Conservation (phyloP, 2,329 filamentous ascomycete genomes). For the Harringtonia lauricola region DNA sequence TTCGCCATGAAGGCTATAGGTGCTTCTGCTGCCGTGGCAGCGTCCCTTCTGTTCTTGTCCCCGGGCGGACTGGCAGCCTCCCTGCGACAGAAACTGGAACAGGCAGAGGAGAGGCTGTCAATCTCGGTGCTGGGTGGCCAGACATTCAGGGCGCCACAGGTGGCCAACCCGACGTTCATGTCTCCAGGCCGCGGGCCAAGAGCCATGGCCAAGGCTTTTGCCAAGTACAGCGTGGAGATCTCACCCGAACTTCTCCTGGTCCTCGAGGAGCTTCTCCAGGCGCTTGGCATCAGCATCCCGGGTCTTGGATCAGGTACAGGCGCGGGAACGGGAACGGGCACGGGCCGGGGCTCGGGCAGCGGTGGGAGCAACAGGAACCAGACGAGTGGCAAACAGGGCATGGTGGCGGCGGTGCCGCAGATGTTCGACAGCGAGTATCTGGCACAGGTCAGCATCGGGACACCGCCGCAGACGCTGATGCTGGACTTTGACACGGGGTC, state of each 20-base stretch:
- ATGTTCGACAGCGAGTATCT: constrained; percentile 39
- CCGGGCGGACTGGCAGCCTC: constrained; percentile 16
- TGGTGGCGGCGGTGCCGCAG: constrained; percentile 28
- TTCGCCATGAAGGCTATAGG: constrained; percentile 3
- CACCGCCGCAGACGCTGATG: constrained; percentile 38
- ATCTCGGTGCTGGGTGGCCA: constrained; percentile 26
- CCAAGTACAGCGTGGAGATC: constrained; percentile 14
- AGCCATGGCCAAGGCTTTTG: constrained; percentile 22
- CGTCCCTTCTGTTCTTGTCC: constrained; percentile 11
- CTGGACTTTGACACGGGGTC: constrained; percentile 60
- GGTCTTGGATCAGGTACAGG: background rate
- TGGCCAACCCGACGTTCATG: constrained; percentile 24
- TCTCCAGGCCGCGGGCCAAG: constrained; percentile 18
- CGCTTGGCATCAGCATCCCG: constrained; percentile 1
- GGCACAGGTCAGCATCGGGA: constrained; percentile 49
- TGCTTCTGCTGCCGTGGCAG: constrained; percentile 4
- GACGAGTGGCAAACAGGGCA: constrained; percentile 3
- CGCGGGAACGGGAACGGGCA: no score
- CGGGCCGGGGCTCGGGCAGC: no score
- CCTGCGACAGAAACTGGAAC: constrained; percentile 7
- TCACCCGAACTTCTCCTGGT: constrained; percentile 10
- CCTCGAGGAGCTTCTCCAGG: constrained; percentile 14
- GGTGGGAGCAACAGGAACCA: background rate
- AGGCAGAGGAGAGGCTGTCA: constrained; percentile 16
- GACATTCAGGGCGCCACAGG: constrained; percentile 26